Percentiles rank a stretch among this genome's conserved stretches.
Evolutionary conservation across 441 rosid genomes (phyloP).

Genomic region (Erodium texanum): DNA sequence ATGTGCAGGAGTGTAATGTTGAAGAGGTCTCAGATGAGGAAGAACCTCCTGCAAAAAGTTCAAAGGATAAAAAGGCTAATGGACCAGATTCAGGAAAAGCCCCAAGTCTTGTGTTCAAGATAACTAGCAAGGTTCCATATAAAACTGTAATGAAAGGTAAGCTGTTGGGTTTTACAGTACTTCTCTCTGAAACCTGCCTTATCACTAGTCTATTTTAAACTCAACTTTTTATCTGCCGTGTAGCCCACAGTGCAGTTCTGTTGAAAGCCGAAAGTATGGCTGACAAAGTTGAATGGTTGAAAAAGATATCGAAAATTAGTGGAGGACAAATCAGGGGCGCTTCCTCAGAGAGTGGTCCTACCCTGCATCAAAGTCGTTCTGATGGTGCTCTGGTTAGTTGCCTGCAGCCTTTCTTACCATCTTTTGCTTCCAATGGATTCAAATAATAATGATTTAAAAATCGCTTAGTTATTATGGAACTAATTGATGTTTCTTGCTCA

Average conservation of each 20-base stretch:
- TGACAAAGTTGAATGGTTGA: constrained; percentile 87
- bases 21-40: constrained; percentile 68
- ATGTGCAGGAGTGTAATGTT: constrained; percentile 70
- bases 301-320: constrained; percentile 56
- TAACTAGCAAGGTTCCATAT: constrained; percentile 81
- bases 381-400: constrained; percentile 97
- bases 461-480: no score
- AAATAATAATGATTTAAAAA: no score
- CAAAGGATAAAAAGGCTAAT: constrained; percentile 81
- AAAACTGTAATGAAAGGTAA: constrained; percentile 92
- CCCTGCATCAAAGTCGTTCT: constrained; percentile 86
- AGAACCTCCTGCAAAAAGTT: constrained; percentile 59
- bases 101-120: constrained; percentile 49
- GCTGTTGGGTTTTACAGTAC: not conserved
- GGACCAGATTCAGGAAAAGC: constrained; percentile 68
- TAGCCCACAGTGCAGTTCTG: constrained; percentile 81
- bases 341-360: constrained; percentile 22
- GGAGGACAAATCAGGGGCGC: constrained; percentile 53
- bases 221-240: not conserved
- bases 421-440: not conserved
- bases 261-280: constrained; percentile 84
- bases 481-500: no score
- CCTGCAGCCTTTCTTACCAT: not conserved
- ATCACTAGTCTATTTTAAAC: not conserved
- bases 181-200: constrained; percentile 2